A percentile compares a stretch with the other conserved stretches of the same genome.
phyloP scores from a whole-genome alignment of 1,139 yeast species.

The Yamadazyma aaseri region DNA sequence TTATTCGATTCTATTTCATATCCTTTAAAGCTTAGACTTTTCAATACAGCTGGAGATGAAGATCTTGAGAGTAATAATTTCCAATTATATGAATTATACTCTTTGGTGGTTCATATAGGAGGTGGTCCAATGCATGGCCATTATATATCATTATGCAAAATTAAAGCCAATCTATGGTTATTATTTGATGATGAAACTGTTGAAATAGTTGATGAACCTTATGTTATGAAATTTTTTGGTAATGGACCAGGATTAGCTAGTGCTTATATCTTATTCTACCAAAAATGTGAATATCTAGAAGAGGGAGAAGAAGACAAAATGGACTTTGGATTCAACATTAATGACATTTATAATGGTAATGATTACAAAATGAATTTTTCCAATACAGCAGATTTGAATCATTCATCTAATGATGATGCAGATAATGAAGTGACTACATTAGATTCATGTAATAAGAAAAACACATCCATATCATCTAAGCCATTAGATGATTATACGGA shows the following conservation, averaged over 20 bases:
- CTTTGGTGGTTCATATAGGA: constrained; percentile 91
- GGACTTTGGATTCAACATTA: constrained; percentile 37
- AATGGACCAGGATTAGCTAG: constrained; percentile 87
- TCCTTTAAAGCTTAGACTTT: constrained; percentile 69
- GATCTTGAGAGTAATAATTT: constrained; percentile 27
- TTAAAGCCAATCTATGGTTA: constrained; percentile 81
- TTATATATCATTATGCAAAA: constrained; percentile 83
- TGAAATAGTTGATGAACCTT: constrained; percentile 80
- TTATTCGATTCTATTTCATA: constrained; percentile 82
- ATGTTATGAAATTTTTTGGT: constrained; percentile 85
- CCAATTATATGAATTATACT: constrained; percentile 73
- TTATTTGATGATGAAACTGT: constrained; percentile 94
- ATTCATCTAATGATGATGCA: constrained; percentile 1
- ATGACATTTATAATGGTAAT: constrained; percentile 23
- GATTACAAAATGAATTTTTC: constrained; percentile 9
- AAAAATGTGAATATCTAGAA: constrained; percentile 23
- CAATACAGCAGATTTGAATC: background rate
- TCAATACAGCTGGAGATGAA: constrained; percentile 56
- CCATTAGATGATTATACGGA: constrained; percentile 2
- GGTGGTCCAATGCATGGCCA: constrained; percentile 99
- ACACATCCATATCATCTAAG: constrained; percentile 9
- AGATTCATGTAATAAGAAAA: constrained; percentile 10
- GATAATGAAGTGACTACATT: constrained; percentile 9
- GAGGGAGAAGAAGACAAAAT: constrained; percentile 23
- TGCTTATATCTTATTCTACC: constrained; percentile 84